phyloP scores from a whole-genome alignment of 2,329 filamentous ascomycete genomes.

The Microsporum canis region DNA sequence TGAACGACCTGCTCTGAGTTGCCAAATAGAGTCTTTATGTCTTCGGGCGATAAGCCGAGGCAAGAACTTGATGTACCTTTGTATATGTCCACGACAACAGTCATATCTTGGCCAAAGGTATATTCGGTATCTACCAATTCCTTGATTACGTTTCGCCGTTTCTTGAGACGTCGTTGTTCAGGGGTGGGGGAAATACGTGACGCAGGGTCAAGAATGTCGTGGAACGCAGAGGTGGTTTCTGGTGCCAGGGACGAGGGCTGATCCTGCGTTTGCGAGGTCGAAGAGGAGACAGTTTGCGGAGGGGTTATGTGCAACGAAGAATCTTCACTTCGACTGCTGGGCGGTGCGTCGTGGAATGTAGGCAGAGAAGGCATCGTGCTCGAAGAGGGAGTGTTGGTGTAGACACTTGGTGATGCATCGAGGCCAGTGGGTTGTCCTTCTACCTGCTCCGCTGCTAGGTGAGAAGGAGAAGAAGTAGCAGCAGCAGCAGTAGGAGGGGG shows the following conservation, averaged over 20 bases:
- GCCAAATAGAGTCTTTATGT: slow-evolving; percentile 80
- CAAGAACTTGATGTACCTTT: slow-evolving; percentile 81
- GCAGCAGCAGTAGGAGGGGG: slow-evolving; percentile 13
- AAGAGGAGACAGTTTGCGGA: slow-evolving; percentile 25
- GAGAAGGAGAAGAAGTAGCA: slow-evolving; percentile 23
- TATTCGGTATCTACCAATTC: slow-evolving; percentile 90
- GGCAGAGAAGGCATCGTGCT: slow-evolving; percentile 11
- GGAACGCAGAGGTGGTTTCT: slow-evolving; percentile 6
- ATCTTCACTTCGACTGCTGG: slow-evolving; percentile 26
- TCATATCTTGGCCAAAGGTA: slow-evolving; percentile 88
- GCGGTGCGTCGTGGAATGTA: slow-evolving; percentile 16
- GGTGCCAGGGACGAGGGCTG: background rate
- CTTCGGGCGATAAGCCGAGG: slow-evolving; percentile 66
- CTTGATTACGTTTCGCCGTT: slow-evolving; percentile 75
- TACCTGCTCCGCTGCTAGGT: slow-evolving; percentile 10
- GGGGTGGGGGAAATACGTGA: slow-evolving; percentile 26
- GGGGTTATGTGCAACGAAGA: slow-evolving; percentile 27
- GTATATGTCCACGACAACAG: slow-evolving; percentile 94
- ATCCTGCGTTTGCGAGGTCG: slow-evolving; percentile 13
- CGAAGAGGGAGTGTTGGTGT: slow-evolving; percentile 14
- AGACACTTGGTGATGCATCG: slow-evolving; percentile 19
- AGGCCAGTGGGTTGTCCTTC: slow-evolving; percentile 5
- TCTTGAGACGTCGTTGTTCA: slow-evolving; percentile 50
- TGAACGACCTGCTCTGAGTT: slow-evolving; percentile 84
- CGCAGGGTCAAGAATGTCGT: slow-evolving; percentile 14